Base-by-base conservation (phyloP, 179 eudicot genomes). In the Camellia oleifera region DNA sequence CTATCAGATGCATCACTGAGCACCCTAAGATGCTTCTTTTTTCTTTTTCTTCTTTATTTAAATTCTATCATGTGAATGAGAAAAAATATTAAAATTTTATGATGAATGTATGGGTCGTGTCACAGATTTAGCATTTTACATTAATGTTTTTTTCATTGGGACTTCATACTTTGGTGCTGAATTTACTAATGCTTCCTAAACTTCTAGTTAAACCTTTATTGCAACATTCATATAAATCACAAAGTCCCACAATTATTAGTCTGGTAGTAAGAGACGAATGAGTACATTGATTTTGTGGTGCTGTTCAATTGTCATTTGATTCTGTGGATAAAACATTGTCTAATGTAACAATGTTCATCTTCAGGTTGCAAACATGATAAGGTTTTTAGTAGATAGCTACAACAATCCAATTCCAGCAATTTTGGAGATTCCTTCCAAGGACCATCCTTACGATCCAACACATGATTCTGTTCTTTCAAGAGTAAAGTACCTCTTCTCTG, bases 361-460 rank as follows among this genome's bases (percentile, higher is more conserved):
- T 72, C 97, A 95, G 98, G 86, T 95, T 77, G 98, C 98, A 78
- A 95, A 95, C 80, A 93, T 93, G 98, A 89, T 95, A 74, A 89
- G 98, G 82, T 89, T 92, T 83, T 71, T 93, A 61, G 98, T 95
- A 15, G 98, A 95, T 85, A 91, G 97, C 93, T 95, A 95, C 88
- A 92, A 93, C 91, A 95, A 90, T 77, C 97, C 98, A 63, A 86
- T 95, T 74, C 98, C 98, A 0, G 97, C 98, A 70, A 95, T 95
- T 76, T 84, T 95, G 82, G 97, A 95, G 87, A 95, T 95, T 75
- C 98, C 98, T 4, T 95, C 98, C 32, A 95, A 95, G 92, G 98
- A 95, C 84, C 97, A 95, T 84, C 98, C 98, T 40, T 95, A 95
- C 40, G 98, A 95, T 82, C 97, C 98, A 53, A 84, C 92, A 58